phyloP scores from a whole-genome alignment of 306 rosid genomes.

The Trifolium dubium region DNA sequence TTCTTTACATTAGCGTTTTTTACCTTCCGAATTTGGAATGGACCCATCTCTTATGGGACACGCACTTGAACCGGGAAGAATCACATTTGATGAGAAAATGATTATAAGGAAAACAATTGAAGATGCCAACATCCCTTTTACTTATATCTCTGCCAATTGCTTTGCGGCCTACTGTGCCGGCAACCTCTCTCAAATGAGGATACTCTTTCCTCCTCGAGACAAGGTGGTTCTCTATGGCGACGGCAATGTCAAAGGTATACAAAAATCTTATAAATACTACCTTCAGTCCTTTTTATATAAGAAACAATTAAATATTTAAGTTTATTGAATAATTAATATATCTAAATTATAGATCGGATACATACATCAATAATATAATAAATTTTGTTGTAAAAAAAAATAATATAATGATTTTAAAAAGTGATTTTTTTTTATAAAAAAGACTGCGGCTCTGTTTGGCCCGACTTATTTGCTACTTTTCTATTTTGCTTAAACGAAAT shows the following conservation, averaged over 20 bases:
- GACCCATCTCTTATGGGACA: constrained; percentile 80
- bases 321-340: no score
- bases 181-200: constrained; percentile 73
- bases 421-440: no score
- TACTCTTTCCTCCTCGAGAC: constrained; percentile 68
- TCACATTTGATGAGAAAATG: constrained; percentile 87
- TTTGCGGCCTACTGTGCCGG: constrained; percentile 80
- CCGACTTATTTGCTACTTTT: no score
- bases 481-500: no score
- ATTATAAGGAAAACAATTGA: constrained; percentile 68
- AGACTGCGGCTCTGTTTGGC: no score
- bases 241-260: constrained; percentile 70
- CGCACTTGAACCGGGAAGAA: constrained; percentile 90
- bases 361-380: no score
- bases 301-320: no score
- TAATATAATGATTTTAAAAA: no score
- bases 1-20: constrained; percentile 57
- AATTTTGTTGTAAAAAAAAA: no score
- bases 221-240: constrained; percentile 70
- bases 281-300: no score
- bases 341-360: no score
- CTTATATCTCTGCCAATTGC: constrained; percentile 76
- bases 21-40: constrained; percentile 90
- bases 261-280: neutral
- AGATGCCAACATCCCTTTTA: constrained; percentile 76